Evolutionary conservation across 2,329 filamentous ascomycete genomes (phyloP).

Genomic region (Chaetomium globosum): DNA sequence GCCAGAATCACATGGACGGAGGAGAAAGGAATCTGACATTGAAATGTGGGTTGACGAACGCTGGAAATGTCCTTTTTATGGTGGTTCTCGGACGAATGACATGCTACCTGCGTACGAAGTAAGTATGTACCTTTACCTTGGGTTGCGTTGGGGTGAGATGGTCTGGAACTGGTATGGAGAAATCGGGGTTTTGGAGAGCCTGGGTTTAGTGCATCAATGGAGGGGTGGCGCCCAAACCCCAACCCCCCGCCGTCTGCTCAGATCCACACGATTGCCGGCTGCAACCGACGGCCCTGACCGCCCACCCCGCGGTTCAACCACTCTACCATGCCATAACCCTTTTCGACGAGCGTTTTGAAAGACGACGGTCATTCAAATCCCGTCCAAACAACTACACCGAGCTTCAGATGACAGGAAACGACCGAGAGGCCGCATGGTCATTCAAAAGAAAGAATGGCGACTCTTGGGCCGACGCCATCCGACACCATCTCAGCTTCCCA

Average conservation of each 20-base stretch:
- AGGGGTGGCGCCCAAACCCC: no score
- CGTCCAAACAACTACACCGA: background rate
- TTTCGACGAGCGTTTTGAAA: constrained; percentile 24
- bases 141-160: no score
- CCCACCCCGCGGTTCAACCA: background rate
- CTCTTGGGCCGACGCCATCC: constrained; percentile 52
- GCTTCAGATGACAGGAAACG: constrained; percentile 17
- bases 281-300: constrained; percentile 14
- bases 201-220: no score
- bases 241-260: background rate
- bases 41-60: no score
- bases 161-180: no score
- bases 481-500: constrained; percentile 59
- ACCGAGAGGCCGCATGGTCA: constrained; percentile 14
- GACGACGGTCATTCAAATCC: constrained; percentile 10
- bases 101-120: no score
- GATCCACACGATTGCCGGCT: constrained; percentile 6
- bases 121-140: no score
- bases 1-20: no score
- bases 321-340: constrained; percentile 33
- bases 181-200: no score
- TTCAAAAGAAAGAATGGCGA: constrained; percentile 37
- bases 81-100: no score
- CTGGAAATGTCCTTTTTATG: no score
- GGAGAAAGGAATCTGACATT: no score